phyloP scores from a whole-genome alignment of 2,329 filamentous ascomycete species.

The Talaromyces sp. region DNA sequence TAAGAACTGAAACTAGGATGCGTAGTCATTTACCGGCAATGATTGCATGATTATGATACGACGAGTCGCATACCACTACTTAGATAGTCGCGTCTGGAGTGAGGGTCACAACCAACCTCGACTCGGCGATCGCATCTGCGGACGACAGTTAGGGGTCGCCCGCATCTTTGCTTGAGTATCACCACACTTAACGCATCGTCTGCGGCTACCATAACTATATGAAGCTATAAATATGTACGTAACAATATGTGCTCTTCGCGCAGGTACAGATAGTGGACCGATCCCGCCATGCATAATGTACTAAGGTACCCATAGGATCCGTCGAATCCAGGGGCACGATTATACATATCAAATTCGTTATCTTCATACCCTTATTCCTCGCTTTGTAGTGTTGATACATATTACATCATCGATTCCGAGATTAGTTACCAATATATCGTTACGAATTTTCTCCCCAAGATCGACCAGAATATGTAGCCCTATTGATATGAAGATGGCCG shows the following conservation, averaged over 20 bases:
- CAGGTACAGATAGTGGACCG: neutral
- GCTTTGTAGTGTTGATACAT: neutral
- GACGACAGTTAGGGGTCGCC: neutral
- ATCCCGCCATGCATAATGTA: neutral
- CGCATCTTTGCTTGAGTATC: too few relatives aligned
- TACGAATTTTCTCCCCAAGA: neutral
- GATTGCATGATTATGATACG: neutral
- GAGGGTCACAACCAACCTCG: neutral
- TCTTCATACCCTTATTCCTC: neutral
- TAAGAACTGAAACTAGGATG: neutral
- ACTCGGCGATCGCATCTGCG: neutral
- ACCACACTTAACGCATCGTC: neutral
- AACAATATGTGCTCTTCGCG: neutral
- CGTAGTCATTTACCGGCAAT: neutral
- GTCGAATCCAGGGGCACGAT: neutral
- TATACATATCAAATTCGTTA: neutral
- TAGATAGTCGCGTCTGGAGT: neutral
- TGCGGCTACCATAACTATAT: neutral
- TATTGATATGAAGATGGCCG: neutral
- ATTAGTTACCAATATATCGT: neutral
- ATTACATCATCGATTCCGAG: neutral
- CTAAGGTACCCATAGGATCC: neutral
- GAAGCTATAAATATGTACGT: neutral
- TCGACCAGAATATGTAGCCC: neutral
- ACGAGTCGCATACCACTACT: neutral